Evolutionary conservation across 768 basidiomycete genomes (phyloP).

Genomic region (Neoboletus brunneissimus): DNA sequence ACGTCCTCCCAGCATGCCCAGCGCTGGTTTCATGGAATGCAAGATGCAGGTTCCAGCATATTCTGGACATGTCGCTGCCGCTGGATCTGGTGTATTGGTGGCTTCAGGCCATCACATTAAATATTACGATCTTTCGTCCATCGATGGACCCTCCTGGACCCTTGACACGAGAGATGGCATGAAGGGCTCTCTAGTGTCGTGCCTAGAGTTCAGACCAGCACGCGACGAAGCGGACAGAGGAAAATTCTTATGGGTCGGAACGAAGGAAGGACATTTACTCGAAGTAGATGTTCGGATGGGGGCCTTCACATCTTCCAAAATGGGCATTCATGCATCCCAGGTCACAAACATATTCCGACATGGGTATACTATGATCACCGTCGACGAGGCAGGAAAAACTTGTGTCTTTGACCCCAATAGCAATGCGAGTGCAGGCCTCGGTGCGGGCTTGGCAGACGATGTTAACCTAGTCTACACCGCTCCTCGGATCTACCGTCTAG

Average conservation of each 20-base stretch:
- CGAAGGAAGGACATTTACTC: conserved; percentile 83
- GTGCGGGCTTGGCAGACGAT: conserved; percentile 34
- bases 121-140: conserved; percentile 55
- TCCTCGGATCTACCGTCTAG: conserved; percentile 62
- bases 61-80: conserved; percentile 50
- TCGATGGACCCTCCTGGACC: conserved; percentile 43
- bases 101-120: conserved; percentile 56
- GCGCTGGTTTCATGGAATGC: conserved; percentile 38
- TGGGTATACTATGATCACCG: conserved; percentile 65
- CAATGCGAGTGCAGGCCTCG: conserved; percentile 12
- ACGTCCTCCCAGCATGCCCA: conserved; percentile 37
- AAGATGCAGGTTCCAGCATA: conserved; percentile 56
- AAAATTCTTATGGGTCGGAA: conserved; percentile 77
- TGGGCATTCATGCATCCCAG: conserved; percentile 59
- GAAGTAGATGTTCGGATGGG: conserved; percentile 76
- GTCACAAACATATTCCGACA: conserved; percentile 76
- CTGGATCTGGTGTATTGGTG: conserved; percentile 59
- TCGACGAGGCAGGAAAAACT: conserved; percentile 85
- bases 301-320: conserved; percentile 52
- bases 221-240: conserved; percentile 48
- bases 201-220: conserved; percentile 72
- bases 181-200: conserved; percentile 70
- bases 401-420: conserved; percentile 62
- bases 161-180: conserved; percentile 63
- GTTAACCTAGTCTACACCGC: conserved; percentile 46